Evolutionary conservation across 1,139 yeast genomes (phyloP).

Genomic region (Candida dubliniensis): DNA sequence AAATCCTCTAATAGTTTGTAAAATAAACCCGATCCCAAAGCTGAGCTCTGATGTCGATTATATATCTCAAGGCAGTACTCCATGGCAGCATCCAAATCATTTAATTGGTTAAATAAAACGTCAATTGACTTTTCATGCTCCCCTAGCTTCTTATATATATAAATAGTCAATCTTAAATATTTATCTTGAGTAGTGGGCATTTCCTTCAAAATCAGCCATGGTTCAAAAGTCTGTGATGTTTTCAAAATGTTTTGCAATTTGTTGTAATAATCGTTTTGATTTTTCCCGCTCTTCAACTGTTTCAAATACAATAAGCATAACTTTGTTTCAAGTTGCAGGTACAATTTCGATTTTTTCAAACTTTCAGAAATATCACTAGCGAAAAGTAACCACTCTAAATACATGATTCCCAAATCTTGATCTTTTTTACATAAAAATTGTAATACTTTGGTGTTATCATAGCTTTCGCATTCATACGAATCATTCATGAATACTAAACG

Average conservation of each 20-base stretch:
- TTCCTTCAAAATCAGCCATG: slow-evolving; percentile 42
- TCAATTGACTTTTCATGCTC: slow-evolving; percentile 67
- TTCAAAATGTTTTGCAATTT: slow-evolving; percentile 42
- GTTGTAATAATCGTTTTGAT: slow-evolving; percentile 21
- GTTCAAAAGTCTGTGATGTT: slow-evolving; percentile 41
- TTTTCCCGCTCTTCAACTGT: slow-evolving; percentile 23
- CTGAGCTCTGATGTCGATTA: slow-evolving; percentile 30
- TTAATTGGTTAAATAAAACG: slow-evolving; percentile 58
- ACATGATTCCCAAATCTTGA: slow-evolving; percentile 45
- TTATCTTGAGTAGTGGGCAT: slow-evolving; percentile 39
- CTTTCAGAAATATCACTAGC: slow-evolving; percentile 46
- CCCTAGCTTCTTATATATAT: slow-evolving; percentile 58
- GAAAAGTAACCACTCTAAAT: slow-evolving; percentile 58
- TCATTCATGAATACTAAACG: slow-evolving; percentile 65
- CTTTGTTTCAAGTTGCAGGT: slow-evolving; percentile 46
- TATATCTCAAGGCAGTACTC: slow-evolving; percentile 59
- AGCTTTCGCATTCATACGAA: slow-evolving; percentile 59
- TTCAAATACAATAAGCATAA: slow-evolving; percentile 58
- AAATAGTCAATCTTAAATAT: slow-evolving; percentile 50
- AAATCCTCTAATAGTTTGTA: slow-evolving; percentile 43
- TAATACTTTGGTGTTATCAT: slow-evolving; percentile 55
- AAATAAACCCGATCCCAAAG: slow-evolving; percentile 38
- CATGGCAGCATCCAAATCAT: slow-evolving; percentile 59
- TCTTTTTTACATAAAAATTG: slow-evolving; percentile 34
- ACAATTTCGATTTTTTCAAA: slow-evolving; percentile 31